phyloP scores from a whole-genome alignment of 129 eudicot genomes.

The Logfia minima region DNA sequence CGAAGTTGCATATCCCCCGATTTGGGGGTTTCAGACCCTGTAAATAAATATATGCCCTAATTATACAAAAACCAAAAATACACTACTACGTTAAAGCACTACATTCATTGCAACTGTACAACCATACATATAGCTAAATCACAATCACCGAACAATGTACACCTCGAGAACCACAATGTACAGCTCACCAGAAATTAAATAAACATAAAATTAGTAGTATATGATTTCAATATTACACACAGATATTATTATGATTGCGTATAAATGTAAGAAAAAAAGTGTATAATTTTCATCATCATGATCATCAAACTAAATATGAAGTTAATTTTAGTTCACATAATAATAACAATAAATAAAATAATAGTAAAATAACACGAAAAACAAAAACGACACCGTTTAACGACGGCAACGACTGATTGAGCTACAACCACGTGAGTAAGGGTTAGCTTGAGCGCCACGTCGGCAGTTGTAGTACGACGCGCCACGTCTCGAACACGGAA shows the following conservation, averaged over 20 bases:
- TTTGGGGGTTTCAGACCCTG: slow-evolving; percentile 19
- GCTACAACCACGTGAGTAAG: slow-evolving; percentile 63
- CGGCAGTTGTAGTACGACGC: slow-evolving; percentile 80
- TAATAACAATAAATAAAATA: slow-evolving; percentile 9
- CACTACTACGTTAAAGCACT: not conserved
- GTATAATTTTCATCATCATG: slow-evolving; percentile 21
- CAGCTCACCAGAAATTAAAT: not conserved
- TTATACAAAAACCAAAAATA: not conserved
- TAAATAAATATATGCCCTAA: not conserved
- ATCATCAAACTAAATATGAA: slow-evolving; percentile 26
- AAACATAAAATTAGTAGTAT: not conserved
- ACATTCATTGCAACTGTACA: not conserved
- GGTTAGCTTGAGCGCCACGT: slow-evolving; percentile 64
- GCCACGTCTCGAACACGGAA: slow-evolving; percentile 65
- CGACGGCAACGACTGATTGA: slow-evolving; percentile 65
- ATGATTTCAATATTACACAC: not conserved
- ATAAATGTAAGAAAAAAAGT: slow-evolving; percentile 21
- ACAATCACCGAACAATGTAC: slow-evolving; percentile 2
- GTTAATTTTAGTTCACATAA: slow-evolving; percentile 22
- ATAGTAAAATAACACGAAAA: not conserved
- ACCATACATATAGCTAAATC: not conserved
- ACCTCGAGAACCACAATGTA: not conserved
- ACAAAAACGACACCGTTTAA: slow-evolving; percentile 21
- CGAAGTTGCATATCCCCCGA: slow-evolving; percentile 2
- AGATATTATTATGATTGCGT: slow-evolving; percentile 16